Conservation (phyloP, 805 yeast species). For the Myxozyma mucilagina region DNA sequence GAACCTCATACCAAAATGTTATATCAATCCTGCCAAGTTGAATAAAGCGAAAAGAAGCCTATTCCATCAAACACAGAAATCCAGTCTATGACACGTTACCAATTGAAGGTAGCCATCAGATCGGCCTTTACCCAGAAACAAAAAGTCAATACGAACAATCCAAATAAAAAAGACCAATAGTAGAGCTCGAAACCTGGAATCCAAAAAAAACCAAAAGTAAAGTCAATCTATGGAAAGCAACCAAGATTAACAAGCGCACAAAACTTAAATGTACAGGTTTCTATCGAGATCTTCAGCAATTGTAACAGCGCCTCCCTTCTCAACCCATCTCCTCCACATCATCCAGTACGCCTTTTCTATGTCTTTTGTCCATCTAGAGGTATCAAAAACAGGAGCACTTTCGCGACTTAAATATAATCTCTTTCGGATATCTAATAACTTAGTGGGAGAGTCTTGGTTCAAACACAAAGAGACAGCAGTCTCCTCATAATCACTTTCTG, state of each 20-base stretch:
- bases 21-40: too few relatives aligned
- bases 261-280: slow-evolving; percentile 15
- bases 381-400: slow-evolving; percentile 33
- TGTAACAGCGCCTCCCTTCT: slow-evolving; percentile 26
- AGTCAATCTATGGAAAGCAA: background rate
- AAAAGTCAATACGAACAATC: background rate
- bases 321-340: slow-evolving; percentile 39
- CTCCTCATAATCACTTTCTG: slow-evolving; percentile 36
- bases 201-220: background rate
- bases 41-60: background rate
- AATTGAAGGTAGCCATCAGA: too few relatives aligned
- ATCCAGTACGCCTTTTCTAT: slow-evolving; percentile 35
- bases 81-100: too few relatives aligned
- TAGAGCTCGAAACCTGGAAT: background rate
- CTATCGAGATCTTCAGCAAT: slow-evolving; percentile 21
- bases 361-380: slow-evolving; percentile 36
- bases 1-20: background rate
- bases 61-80: background rate
- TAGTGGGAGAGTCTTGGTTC: slow-evolving; percentile 9
- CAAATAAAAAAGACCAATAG: background rate
- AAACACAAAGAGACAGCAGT: slow-evolving; percentile 34
- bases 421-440: slow-evolving; percentile 31
- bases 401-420: slow-evolving; percentile 33
- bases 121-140: background rate
- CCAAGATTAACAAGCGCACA: background rate